phyloP scores from a whole-genome alignment of 768 basidiomycete genomes.

The Crucibulum laeve region DNA sequence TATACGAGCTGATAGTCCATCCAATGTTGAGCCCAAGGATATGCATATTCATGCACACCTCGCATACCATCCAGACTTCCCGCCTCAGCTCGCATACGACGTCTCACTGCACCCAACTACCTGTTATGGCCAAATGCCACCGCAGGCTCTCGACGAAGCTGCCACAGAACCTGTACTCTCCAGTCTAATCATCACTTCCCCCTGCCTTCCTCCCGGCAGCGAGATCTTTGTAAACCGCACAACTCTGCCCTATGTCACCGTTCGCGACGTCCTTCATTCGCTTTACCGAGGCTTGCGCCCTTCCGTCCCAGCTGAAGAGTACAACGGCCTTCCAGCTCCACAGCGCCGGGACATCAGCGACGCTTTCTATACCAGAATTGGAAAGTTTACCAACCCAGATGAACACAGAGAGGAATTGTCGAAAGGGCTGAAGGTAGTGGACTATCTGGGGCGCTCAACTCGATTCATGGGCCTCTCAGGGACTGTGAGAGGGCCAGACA shows the following conservation, averaged over 20 bases:
- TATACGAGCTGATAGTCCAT: too few relatives aligned
- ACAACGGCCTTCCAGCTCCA: constrained; percentile 26
- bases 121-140: constrained; percentile 15
- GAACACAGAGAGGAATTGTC: constrained; percentile 31
- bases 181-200: constrained; percentile 27
- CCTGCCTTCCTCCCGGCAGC: constrained; percentile 21
- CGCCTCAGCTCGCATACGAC: constrained; percentile 33
- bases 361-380: constrained; percentile 42
- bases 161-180: constrained; percentile 37
- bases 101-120: constrained; percentile 29
- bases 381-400: constrained; percentile 24
- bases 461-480: constrained; percentile 48
- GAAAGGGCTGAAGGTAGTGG: constrained; percentile 54
- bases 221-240: constrained; percentile 28
- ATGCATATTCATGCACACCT: constrained; percentile 40
- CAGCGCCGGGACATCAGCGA: constrained; percentile 32
- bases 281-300: constrained; percentile 43
- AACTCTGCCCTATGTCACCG: constrained; percentile 29
- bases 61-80: constrained; percentile 26
- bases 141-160: constrained; percentile 31
- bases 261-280: constrained; percentile 45
- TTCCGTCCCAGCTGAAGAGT: constrained; percentile 40
- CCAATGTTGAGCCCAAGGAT: too few relatives aligned
- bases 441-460: constrained; percentile 43
- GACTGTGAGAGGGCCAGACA: constrained; percentile 32